Evolutionary conservation across 495 filamentous ascomycete genomes (phyloP), one percentile per base, ranked within the genome.

Genomic region (Podospora bellae-mahoneyi): DNA sequence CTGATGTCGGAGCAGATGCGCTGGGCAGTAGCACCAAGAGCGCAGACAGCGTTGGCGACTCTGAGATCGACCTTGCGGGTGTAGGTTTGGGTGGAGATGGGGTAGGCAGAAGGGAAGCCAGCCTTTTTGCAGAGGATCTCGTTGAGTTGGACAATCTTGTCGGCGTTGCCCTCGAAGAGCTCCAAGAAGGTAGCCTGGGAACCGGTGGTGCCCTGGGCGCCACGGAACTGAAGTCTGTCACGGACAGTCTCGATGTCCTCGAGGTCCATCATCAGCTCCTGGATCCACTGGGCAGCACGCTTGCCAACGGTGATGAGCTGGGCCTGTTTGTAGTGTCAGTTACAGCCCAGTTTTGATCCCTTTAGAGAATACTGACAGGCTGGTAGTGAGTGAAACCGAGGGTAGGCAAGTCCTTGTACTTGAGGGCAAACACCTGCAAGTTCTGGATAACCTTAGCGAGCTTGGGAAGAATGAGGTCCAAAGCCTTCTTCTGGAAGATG

Each of bases 381-480:
- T 95, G 92, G 66, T 88, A 87, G 78, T 97, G 92, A n/a, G 93
- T 97, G 83, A 91, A 97, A 15, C 88, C 91, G 5, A 97, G 84
- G 66, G 82, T 82, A 2, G 87, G 83, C 26, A 71, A 65, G 27
- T 74, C 87, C 81, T 93, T 94, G 82, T 91, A 88, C 78, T 94
- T 72, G 65, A 89, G 72, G 54, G 94, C 91, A 76, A 97, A 97
- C 6, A 83, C 72, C 57, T 87, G 83, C 53, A 97, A 84, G 77
- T 94, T 95, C 68, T 89, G 81, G 68, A 98, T 90, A 66, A 95
- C 90, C 56, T 85, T 92, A 18, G 94, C 94, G 1, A 98, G 81
- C 80, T 96, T 97, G 57, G 90, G 90, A 18, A 96, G 86, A 6
- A 97, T 77, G 64, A 96, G 83, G 74, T 94, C 87, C 28, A 97